Base-by-base conservation (phyloP, 2,329 filamentous ascomycete genomes). In the Emmonsia crescens region DNA sequence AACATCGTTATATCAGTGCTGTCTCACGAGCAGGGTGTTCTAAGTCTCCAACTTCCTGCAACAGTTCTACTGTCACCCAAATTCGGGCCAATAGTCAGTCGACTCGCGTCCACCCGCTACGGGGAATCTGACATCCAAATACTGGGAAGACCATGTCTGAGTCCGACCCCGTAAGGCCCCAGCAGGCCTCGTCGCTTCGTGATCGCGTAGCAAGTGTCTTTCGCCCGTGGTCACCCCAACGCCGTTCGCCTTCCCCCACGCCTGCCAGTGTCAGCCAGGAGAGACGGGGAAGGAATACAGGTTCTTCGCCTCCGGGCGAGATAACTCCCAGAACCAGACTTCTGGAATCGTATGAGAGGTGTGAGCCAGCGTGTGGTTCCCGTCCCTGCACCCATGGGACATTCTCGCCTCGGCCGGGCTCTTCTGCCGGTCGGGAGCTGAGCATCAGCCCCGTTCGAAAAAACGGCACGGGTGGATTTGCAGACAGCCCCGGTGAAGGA, bases 351-450 rank as follows among this genome's bases (percentile, higher is more conserved):
- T 77, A 78, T 64, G 64, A 75, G 52, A 71, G 70, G 44, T 68
- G 64, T 29, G 67, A 72, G 19, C 73, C 74, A 42, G 65, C 70
- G 9, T 77, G 75, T 56, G 76, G 76, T 56, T 68, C 75, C 56
- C 74, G 72, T 33, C 71, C 73, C 46, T 90, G 86, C 77, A 81
- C 82, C 68, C 88, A 94, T 75, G 89, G 89, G 67, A 89, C 88
- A 19, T 90, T 92, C 70, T 91, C 89, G 51, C 87, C 89, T 24
- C 46, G 59, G 3, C 59, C 59, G 6, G 36, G 57, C 44, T 82
- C 87, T 0, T 76, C 75, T 54, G 83, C 81, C 60, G 77, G 75
- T 60, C 71, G 71, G 9, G 70, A 71, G 40, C 74, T 70, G 38
- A 64, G 68, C 40, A 69, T 68, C 29, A 69, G 67, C 29, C 69